These are phyloP conservation scores for Cenchrus purpureus DNA, from an alignment of 176 grass and related monocot species.

Conservation along the genomic window DNA sequence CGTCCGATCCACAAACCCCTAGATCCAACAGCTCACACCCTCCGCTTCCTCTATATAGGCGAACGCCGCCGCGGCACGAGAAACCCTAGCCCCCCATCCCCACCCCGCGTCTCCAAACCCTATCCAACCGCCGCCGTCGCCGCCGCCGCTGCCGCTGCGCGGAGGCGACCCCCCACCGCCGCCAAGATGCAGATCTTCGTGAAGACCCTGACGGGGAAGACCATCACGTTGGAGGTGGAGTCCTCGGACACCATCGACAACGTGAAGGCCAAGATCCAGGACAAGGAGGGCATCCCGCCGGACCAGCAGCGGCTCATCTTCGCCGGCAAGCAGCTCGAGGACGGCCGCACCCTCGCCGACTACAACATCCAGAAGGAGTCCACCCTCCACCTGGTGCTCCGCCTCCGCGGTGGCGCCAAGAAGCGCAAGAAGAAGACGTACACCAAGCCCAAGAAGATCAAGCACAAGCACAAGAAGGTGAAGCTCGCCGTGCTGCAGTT, in stretches of 20 bases:
- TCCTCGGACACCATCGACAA: constrained; percentile 89
- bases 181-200: constrained; percentile 87
- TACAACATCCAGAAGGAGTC: constrained; percentile 98
- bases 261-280: constrained; percentile 90
- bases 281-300: constrained; percentile 86
- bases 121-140: constrained; percentile 29
- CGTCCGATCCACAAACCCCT: constrained; percentile 47
- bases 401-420: constrained; percentile 78
- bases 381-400: constrained; percentile 76
- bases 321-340: constrained; percentile 84
- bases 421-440: constrained; percentile 93
- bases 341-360: constrained; percentile 82
- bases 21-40: constrained; percentile 33
- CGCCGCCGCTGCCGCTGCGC: constrained; percentile 40
- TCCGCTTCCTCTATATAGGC: constrained; percentile 2
- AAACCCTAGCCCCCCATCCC: constrained; percentile 36
- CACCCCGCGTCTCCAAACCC: neutral
- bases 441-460: constrained; percentile 84
- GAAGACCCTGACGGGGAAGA: constrained; percentile 98
- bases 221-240: constrained; percentile 96
- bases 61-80: accelerated
- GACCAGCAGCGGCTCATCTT: constrained; percentile 94
- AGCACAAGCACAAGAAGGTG: constrained; percentile 90
- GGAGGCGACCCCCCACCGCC: constrained; percentile 34
- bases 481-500: constrained; percentile 81